phyloP scores from a whole-genome alignment of 345 rosid genomes.

The Trapa bicornis region DNA sequence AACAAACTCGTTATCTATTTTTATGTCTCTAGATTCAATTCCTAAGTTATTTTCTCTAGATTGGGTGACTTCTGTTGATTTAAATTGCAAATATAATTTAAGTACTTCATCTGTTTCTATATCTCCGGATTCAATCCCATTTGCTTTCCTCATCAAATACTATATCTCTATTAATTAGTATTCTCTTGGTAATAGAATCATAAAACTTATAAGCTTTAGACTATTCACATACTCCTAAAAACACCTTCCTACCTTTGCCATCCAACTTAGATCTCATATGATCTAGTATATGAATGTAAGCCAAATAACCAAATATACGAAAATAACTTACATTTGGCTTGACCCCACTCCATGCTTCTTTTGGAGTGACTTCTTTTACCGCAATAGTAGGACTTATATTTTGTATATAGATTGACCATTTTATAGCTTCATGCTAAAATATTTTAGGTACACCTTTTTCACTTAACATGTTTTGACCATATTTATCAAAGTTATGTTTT shows the following conservation, averaged over 20 bases:
- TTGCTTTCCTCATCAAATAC: not conserved
- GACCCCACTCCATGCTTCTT: not conserved
- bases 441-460: not conserved
- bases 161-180: not conserved
- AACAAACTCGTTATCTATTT: too few relatives aligned
- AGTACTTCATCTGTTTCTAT: not conserved
- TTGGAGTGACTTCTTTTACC: not conserved
- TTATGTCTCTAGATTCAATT: too few relatives aligned
- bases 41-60: too few relatives aligned
- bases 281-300: not conserved
- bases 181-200: not conserved
- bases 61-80: too few relatives aligned
- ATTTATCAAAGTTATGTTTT: not conserved
- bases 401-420: not conserved
- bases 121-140: not conserved
- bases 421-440: not conserved
- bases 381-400: not conserved
- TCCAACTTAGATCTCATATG: not conserved
- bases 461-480: not conserved
- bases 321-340: not conserved
- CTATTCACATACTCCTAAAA: not conserved
- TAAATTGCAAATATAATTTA: too few relatives aligned
- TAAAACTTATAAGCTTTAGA: not conserved
- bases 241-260: not conserved
- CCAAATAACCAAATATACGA: not conserved